Evolutionary conservation across 768 basidiomycete genomes (phyloP).

Genomic region (Kwoniella heveanensis): DNA sequence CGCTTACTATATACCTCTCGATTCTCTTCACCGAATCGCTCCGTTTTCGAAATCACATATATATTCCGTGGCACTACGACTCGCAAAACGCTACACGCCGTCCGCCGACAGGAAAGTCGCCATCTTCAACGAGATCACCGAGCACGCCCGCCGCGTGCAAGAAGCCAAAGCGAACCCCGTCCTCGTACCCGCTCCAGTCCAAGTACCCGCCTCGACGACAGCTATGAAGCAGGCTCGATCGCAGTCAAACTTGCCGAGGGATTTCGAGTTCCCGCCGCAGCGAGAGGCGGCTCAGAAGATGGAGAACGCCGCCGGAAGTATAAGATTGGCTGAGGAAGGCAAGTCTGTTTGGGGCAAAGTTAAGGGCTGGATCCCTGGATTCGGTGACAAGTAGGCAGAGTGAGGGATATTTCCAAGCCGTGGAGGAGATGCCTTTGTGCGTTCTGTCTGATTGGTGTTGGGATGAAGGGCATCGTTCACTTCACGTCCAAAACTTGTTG

Average conservation of each 20-base stretch:
- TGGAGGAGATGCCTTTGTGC: too few species aligned
- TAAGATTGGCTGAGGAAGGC: conserved; percentile 11
- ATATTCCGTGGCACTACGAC: too few species aligned
- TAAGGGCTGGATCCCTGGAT: conserved; percentile 21
- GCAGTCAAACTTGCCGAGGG: conserved; percentile 18
- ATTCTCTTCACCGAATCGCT: too few species aligned
- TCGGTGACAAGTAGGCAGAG: not conserved
- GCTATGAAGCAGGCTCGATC: conserved; percentile 19
- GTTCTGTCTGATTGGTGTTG: too few species aligned
- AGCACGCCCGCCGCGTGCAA: conserved; percentile 18
- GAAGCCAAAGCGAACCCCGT: conserved; percentile 16
- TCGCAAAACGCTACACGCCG: too few species aligned
- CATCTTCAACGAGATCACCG: conserved; percentile 21
- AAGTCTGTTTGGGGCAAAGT: conserved; percentile 13
- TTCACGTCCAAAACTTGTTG: too few species aligned
- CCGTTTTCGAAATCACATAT: too few species aligned
- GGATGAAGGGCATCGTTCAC: too few species aligned
- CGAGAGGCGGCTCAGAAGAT: conserved; percentile 12
- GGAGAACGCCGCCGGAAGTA: not conserved
- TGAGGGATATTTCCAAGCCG: too few species aligned
- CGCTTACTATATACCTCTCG: too few species aligned
- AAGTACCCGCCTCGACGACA: conserved; percentile 15
- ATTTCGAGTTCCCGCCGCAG: conserved; percentile 26
- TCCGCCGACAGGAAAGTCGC: conserved; percentile 9
- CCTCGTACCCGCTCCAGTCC: conserved; percentile 10